Evolutionary conservation across 139 green algal genomes (phyloP).

Genomic region (Micractinium conductrix): DNA sequence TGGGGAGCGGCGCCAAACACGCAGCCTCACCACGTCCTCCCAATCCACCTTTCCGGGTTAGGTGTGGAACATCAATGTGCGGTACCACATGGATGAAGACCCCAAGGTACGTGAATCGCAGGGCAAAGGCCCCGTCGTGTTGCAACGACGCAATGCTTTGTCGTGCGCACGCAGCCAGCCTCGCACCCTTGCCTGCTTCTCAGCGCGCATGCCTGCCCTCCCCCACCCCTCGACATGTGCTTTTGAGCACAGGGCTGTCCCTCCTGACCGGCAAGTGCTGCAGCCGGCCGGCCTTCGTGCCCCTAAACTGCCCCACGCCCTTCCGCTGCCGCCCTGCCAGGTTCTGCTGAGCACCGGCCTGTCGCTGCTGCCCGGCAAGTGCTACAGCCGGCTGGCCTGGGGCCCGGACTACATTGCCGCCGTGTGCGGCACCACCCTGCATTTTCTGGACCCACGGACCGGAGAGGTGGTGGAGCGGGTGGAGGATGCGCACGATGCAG

Average conservation of each 20-base stretch:
- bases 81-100: conserved; percentile 42
- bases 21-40: too few relatives aligned
- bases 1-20: too few relatives aligned
- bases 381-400: conserved; percentile 41
- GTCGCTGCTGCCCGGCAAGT: conserved; percentile 25
- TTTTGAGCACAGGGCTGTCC: conserved; percentile 24
- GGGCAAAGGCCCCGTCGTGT: neutral
- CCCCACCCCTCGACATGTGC: neutral
- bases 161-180: neutral
- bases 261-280: conserved; percentile 37
- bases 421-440: conserved; percentile 25
- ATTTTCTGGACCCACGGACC: conserved; percentile 41
- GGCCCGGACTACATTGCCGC: conserved; percentile 40
- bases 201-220: neutral
- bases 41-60: too few relatives aligned
- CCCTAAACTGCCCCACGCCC: neutral
- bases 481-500: conserved; percentile 42
- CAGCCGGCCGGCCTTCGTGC: conserved; percentile 32
- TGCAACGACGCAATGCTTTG: neutral
- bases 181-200: neutral
- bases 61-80: conserved; percentile 60
- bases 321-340: neutral
- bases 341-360: conserved; percentile 24
- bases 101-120: conserved; percentile 9
- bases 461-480: conserved; percentile 38